Percentiles rank a stretch among this genome's conserved stretches.
Evolutionary conservation across 306 rosid species (phyloP).

Genomic region (Potentilla sterilis): DNA sequence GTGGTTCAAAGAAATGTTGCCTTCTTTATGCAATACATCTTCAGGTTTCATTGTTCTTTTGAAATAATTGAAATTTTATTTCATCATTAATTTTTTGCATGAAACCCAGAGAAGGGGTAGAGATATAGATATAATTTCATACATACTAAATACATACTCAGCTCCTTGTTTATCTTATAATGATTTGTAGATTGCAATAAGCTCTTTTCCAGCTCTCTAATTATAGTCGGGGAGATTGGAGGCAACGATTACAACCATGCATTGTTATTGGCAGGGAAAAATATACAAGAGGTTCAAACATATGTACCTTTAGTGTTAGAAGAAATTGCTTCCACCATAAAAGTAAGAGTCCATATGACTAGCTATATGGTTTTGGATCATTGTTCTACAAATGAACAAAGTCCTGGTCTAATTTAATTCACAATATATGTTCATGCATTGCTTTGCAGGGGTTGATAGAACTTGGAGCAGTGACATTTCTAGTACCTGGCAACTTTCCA

Average conservation of each 20-base stretch:
- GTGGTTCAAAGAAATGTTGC: slow-evolving; percentile 43
- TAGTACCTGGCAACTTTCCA: slow-evolving; percentile 4
- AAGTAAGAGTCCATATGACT: slow-evolving; percentile 4
- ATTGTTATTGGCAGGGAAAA: slow-evolving; percentile 10
- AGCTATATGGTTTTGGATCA: background rate
- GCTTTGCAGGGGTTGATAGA: slow-evolving; percentile 2
- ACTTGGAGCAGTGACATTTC: background rate
- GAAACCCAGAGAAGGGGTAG: no score
- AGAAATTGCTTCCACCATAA: slow-evolving; percentile 37
- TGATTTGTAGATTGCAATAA: slow-evolving; percentile 37
- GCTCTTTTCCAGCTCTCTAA: slow-evolving; percentile 35
- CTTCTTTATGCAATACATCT: slow-evolving; percentile 34
- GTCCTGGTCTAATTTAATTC: background rate
- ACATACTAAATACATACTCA: no score
- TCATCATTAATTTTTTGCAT: no score
- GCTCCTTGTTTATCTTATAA: no score
- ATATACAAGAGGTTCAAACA: slow-evolving; percentile 29
- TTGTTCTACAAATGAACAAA: background rate
- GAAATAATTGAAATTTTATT: no score
- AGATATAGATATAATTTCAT: no score
- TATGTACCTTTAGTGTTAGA: slow-evolving; percentile 32
- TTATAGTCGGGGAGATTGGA: slow-evolving; percentile 62
- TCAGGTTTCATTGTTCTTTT: slow-evolving; percentile 17
- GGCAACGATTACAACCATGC: slow-evolving; percentile 54
- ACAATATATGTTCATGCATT: background rate